Evolutionary conservation across 1,139 yeast species (phyloP).

Genomic region (Insectozyma bohioensis): DNA sequence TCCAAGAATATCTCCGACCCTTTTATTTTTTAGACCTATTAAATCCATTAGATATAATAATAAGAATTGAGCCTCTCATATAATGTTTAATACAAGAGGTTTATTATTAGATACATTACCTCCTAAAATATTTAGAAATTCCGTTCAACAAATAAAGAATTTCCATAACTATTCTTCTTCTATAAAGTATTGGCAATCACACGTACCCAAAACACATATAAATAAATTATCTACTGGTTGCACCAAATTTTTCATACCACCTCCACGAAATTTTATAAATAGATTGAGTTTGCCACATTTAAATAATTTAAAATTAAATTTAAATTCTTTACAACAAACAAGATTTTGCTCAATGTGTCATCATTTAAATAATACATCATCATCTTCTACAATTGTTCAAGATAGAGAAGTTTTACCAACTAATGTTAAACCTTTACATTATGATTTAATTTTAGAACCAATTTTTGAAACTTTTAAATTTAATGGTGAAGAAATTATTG

Average conservation of each 20-base stretch:
- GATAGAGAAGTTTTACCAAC: slow-evolving; percentile 71
- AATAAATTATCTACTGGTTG: too few species aligned
- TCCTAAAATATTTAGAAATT: too few species aligned
- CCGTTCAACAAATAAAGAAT: too few species aligned
- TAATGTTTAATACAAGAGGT: too few species aligned
- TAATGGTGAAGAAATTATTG: slow-evolving; percentile 64
- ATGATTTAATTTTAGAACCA: slow-evolving; percentile 72
- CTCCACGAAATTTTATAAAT: slow-evolving; percentile 5
- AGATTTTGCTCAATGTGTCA: slow-evolving; percentile 16
- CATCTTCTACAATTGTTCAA: slow-evolving; percentile 19
- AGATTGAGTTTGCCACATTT: slow-evolving; percentile 7
- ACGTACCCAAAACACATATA: too few species aligned
- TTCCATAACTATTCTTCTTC: too few species aligned
- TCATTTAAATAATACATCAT: slow-evolving; percentile 12
- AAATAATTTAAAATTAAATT: neutral
- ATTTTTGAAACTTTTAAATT: slow-evolving; percentile 69
- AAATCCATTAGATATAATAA: too few species aligned
- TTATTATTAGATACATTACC: too few species aligned
- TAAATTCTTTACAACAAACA: slow-evolving; percentile 3
- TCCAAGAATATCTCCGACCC: too few species aligned
- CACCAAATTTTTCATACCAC: neutral
- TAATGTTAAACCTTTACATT: slow-evolving; percentile 71
- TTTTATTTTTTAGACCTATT: too few species aligned
- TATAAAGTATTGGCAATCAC: too few species aligned
- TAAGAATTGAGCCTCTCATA: too few species aligned